Base-by-base conservation (phyloP, 1,284 basidiomycete species). In the Heterobasidion irregulare region DNA sequence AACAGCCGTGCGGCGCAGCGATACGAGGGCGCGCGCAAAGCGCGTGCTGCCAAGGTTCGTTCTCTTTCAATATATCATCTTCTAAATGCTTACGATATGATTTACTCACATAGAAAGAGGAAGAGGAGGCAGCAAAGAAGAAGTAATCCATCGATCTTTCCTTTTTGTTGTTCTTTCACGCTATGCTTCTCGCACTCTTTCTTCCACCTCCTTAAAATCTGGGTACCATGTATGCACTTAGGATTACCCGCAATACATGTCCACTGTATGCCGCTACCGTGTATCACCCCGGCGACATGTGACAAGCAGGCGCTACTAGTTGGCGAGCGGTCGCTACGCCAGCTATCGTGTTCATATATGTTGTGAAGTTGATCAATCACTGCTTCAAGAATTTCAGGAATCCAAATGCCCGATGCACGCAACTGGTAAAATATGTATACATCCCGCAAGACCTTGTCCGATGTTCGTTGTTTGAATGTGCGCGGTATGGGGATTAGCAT, bases 91-190 rank as follows among this genome's bases (percentile, higher is more conserved):
- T 33, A 33, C 53, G 53, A 32, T 58, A 63, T 45, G 33, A 51
- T 57, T 45, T 58, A 36, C 45, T 52, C 45, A 18, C 54, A 62
- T 66, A 92, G 90, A 91, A 89, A 72, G 92, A 90, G 66, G 92
- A 94, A 72, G 92, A 94, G 80, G 92, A 93, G 71, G 90, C 89
- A 61, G 83, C 81, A 70, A 92, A 94, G 82, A 94, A 94, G 82
- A 94, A 94, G 79, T 93, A 88, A 78, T 74, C 59, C 53, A 52
- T 32, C 48, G 33, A 47, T 59, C 58, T 59, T 62, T 66, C 65
- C 59, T 62, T 58, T 50, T 36, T 33, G 13, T 59, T 64, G 66
- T 64, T 65, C 63, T 56, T 49, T 59, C 53, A 56, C 47, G 47
- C 61, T 65, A 66, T 74, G 68, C 63, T 60, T 50, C 55, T 59